A percentile compares a stretch with the other conserved stretches of the same genome.
These are phyloP conservation scores for Mycena chlorophos DNA, from an alignment of 768 basidiomycete species.

Conservation along the genomic window DNA sequence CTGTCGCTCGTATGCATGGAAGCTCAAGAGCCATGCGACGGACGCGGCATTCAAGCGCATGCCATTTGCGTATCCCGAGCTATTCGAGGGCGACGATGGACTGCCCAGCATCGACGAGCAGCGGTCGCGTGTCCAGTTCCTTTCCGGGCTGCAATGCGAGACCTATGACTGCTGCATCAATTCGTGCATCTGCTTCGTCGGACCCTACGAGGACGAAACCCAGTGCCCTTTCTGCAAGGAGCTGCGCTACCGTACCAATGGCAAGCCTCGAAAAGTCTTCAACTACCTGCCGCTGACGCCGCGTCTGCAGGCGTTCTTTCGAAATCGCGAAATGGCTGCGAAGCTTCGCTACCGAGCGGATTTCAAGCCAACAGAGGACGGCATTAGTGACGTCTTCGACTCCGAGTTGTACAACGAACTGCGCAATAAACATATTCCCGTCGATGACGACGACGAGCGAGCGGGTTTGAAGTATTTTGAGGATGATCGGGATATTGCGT, in stretches of 20 bases:
- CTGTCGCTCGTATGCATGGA: background rate
- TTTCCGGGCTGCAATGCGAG: conserved; percentile 30
- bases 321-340: conserved; percentile 21
- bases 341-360: conserved; percentile 28
- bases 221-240: conserved; percentile 35
- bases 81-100: background rate
- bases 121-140: conserved; percentile 19
- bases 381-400: conserved; percentile 40
- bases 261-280: conserved; percentile 30
- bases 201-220: conserved; percentile 22
- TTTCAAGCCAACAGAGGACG: conserved; percentile 20
- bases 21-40: background rate
- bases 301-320: conserved; percentile 25
- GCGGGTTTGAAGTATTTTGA: conserved; percentile 35
- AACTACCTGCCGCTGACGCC: conserved; percentile 36
- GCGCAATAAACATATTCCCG: conserved; percentile 20
- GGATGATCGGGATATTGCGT: conserved; percentile 40
- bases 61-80: background rate
- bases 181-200: conserved; percentile 16
- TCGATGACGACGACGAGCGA: conserved; percentile 24
- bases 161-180: conserved; percentile 31
- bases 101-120: background rate
- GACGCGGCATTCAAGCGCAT: background rate
- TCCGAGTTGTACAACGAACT: conserved; percentile 31
- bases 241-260: background rate